phyloP scores from a whole-genome alignment of 116 monocot genomes.

The Papilionanthe hybrid region DNA sequence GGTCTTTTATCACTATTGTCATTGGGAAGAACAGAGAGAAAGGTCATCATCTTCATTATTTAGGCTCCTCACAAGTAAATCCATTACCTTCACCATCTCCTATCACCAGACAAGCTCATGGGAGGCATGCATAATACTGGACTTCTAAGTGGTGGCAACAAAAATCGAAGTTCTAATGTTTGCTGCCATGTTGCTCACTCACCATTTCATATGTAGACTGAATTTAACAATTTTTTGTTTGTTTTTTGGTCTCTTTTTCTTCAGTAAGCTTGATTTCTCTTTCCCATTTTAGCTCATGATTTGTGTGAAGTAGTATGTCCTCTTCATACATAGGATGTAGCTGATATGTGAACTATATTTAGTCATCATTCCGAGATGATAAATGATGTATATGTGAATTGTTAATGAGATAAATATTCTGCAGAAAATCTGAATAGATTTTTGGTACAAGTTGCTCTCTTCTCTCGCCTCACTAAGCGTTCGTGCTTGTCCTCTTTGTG shows the following conservation, averaged over 20 bases:
- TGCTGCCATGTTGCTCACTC: not conserved
- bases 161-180: not conserved
- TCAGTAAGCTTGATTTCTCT: not conserved
- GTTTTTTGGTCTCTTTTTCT: not conserved
- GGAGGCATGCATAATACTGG: constrained; percentile 14
- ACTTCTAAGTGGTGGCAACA: constrained; percentile 3
- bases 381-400: not conserved
- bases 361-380: constrained; percentile 4
- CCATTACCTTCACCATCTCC: constrained; percentile 43
- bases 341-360: not conserved
- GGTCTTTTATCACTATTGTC: constrained; percentile 55
- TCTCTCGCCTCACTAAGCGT: not conserved
- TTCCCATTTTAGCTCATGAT: not conserved
- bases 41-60: not conserved
- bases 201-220: not conserved
- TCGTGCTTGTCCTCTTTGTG: not conserved
- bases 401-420: not conserved
- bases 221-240: not conserved
- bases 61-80: constrained; percentile 43
- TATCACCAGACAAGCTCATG: constrained; percentile 13
- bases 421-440: not conserved
- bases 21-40: constrained; percentile 54
- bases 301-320: not conserved
- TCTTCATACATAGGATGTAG: not conserved
- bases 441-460: not conserved